Evolutionary conservation across 164 flowering plant genomes (phyloP), one percentile per base, ranked within the genome.

Genomic region (Piper longum): DNA sequence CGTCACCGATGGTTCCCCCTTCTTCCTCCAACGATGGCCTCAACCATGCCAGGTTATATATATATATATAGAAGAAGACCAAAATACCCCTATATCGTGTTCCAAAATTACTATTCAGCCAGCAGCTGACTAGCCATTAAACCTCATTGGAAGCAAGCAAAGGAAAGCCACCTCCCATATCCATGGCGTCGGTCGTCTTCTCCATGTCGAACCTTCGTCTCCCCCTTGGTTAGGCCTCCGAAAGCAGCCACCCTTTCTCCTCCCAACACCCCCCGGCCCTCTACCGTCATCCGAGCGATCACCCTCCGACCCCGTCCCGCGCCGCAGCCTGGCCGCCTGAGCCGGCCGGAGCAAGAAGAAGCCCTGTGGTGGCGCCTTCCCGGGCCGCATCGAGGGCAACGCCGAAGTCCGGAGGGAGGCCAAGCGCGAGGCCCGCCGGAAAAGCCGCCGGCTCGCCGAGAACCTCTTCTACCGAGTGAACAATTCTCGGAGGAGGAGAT

Each of bases 291-390:
- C 62, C 66, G 59, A 56, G 7, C 67, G 62, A 39, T 56, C 17
- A 58, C 75, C 73, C 63, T 54, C 56, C 68, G 61, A 54, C 48
- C 60, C 64, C 58, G 62, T 39, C 4, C 57, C 19, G 3, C 70
- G 70, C 57, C 73, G 62, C 7, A 56, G 59, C 66, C 56, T 62
- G 26, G 42, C 56, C 11, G 74, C 63, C 43, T 70, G 68, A 54
- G 98, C 98, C 6, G 96, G 96, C 16, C 82, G 96, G 65, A 81
- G 96, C 82, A 84, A 89, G 77, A 79, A 79, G 55, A 79, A 77
- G 60, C 76, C 79, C 1, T n/a, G n/a, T n/a, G 86, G 84, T 0
- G 83, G 83, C 0, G 43, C 81, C 5, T 75, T 86, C n/a, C 6
- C 72, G 0, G 91, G 89, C 3, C 81, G 86, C 4, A 77, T 85